phyloP scores from a whole-genome alignment of 192 early-diverging fungal species.

The Coemansia erecta region DNA sequence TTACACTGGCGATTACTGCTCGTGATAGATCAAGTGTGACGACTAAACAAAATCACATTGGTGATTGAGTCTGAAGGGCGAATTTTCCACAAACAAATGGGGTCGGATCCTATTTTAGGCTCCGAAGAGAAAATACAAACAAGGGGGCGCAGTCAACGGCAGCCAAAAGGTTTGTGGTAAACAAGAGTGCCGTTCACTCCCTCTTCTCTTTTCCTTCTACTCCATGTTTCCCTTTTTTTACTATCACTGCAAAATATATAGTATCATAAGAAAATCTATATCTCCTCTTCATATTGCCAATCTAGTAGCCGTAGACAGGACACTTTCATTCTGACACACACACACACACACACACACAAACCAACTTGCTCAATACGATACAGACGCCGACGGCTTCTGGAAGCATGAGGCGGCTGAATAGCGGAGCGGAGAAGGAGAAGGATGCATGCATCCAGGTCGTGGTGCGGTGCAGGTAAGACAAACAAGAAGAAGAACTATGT shows the following conservation, averaged over 20 bases:
- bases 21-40: too few species aligned
- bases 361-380: too few species aligned
- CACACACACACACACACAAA: too few species aligned
- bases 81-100: too few species aligned
- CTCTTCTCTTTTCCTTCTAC: background rate
- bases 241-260: background rate
- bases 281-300: too few species aligned
- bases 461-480: slow-evolving; percentile 68
- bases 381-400: background rate
- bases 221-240: background rate
- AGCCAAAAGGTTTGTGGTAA: background rate
- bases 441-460: slow-evolving; percentile 81
- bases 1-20: too few species aligned
- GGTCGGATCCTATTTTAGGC: too few species aligned
- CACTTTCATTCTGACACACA: too few species aligned
- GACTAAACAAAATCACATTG: too few species aligned
- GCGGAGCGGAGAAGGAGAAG: slow-evolving; percentile 40
- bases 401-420: slow-evolving; percentile 9
- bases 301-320: too few species aligned
- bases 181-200: background rate
- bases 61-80: background rate
- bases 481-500: background rate
- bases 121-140: slow-evolving; percentile 18
- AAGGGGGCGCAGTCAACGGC: background rate
- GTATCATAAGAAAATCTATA: background rate